phyloP scores from a whole-genome alignment of 768 basidiomycete genomes.

The Mycena galopus region DNA sequence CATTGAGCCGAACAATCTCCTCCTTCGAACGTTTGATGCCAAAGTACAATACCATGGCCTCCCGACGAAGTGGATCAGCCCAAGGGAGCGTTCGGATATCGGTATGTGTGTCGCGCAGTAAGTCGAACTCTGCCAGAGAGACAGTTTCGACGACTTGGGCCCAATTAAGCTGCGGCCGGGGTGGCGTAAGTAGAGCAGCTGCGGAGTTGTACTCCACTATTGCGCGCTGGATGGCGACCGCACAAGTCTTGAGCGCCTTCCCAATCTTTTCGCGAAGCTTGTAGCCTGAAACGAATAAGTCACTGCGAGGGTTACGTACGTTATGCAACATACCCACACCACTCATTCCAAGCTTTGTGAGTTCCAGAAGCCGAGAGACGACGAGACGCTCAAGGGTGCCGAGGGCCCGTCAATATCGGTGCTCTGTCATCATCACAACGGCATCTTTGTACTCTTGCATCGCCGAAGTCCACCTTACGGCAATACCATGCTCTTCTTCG shows the following conservation, averaged over 20 bases:
- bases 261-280: conserved; percentile 1
- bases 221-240: not conserved
- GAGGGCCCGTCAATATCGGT: no score
- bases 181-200: not conserved
- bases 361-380: no score
- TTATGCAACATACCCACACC: not conserved
- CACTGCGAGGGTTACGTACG: not conserved
- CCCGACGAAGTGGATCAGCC: not conserved
- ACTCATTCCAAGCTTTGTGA: not conserved
- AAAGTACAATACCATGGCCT: not conserved
- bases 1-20: not conserved
- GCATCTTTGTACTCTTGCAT: no score
- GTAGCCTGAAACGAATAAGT: not conserved
- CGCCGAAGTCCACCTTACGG: no score
- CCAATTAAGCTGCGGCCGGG: not conserved
- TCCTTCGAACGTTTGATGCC: conserved; percentile 5
- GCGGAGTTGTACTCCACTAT: not conserved
- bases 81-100: not conserved
- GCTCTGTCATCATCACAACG: no score
- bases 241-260: not conserved
- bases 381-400: no score
- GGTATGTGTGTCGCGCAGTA: not conserved
- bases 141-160: not conserved
- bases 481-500: no score
- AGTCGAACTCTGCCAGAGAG: conserved; percentile 10